Conservation (phyloP, 176 grass and related monocot genomes). For the Cocos nucifera region DNA sequence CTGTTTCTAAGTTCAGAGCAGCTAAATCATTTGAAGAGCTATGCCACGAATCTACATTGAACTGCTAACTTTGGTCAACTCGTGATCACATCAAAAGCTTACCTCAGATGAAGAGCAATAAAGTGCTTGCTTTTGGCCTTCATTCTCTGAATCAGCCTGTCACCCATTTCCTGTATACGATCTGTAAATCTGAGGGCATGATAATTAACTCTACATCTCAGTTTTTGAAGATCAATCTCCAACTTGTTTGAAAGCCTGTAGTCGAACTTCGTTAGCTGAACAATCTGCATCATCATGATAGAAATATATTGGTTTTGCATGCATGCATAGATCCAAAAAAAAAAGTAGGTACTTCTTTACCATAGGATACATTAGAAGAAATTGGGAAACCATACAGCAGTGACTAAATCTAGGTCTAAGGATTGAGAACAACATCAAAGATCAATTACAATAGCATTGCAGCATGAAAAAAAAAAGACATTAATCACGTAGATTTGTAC, state of each 20-base stretch:
- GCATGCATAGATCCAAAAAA: neutral
- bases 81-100: neutral
- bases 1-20: too few relatives aligned
- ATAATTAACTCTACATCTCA: constrained; percentile 23
- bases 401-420: too few relatives aligned
- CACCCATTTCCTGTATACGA: constrained; percentile 15
- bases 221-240: constrained; percentile 18
- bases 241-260: constrained; percentile 20
- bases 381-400: too few relatives aligned
- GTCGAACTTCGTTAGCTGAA: constrained; percentile 16
- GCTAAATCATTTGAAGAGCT: too few relatives aligned
- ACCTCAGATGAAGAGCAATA: constrained; percentile 23
- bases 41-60: too few relatives aligned
- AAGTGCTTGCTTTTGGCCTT: constrained; percentile 19
- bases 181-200: constrained; percentile 19
- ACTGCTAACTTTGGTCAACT: too few relatives aligned
- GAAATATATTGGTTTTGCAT: neutral
- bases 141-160: constrained; percentile 18
- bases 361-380: too few relatives aligned
- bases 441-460: too few relatives aligned
- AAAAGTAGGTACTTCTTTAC: neutral
- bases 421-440: too few relatives aligned
- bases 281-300: constrained; percentile 10
- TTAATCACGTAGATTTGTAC: too few relatives aligned
- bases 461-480: too few relatives aligned